A percentile compares a stretch with the other conserved stretches of the same genome.
Evolutionary conservation across 345 rosid genomes (phyloP).

Genomic region (Brassica cretica): DNA sequence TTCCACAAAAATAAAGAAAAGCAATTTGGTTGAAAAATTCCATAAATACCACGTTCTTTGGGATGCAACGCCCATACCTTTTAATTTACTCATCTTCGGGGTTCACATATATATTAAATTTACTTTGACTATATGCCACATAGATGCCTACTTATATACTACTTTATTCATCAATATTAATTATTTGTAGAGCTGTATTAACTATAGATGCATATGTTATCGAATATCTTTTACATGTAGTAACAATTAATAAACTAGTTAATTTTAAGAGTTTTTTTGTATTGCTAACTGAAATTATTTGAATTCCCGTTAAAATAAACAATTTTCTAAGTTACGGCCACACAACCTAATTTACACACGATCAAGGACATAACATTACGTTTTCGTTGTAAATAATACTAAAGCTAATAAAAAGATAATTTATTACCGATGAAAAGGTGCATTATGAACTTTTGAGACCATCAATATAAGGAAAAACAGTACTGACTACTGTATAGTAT

Average conservation of each 20-base stretch:
- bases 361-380: neutral
- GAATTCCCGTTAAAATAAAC: neutral
- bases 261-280: neutral
- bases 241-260: neutral
- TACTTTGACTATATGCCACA: slow-evolving; percentile 31
- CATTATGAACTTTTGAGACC: too few relatives aligned
- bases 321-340: neutral
- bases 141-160: slow-evolving; percentile 28
- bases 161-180: neutral
- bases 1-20: slow-evolving; percentile 3
- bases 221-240: neutral
- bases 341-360: neutral
- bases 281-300: neutral
- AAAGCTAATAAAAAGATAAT: neutral
- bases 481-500: neutral
- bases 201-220: slow-evolving; percentile 20
- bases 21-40: neutral
- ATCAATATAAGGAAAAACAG: neutral
- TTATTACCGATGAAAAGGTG: too few relatives aligned
- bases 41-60: slow-evolving; percentile 24
- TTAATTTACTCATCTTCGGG: slow-evolving; percentile 17
- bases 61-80: slow-evolving; percentile 26
- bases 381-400: neutral
- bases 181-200: neutral
- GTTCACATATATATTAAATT: slow-evolving; percentile 35